Evolutionary conservation across 352 stramenopile genomes (phyloP), one percentile per base, ranked within the genome.

Genomic region (Pythium phragmiticola): DNA sequence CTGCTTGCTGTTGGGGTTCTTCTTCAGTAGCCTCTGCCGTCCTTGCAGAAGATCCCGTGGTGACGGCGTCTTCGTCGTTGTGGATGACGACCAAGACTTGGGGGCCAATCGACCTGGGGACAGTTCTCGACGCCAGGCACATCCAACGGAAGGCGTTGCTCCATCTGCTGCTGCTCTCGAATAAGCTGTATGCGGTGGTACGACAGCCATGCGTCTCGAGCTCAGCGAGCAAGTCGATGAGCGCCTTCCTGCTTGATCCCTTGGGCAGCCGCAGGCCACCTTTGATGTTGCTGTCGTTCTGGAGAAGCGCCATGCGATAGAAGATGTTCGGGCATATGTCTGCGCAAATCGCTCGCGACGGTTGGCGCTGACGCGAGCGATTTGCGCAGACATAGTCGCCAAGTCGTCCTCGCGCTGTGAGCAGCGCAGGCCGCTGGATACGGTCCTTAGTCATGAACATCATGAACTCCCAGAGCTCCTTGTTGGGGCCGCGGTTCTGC

Each of bases 231-330:
- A 99, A 73, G 65, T 99, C 97, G 23, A 98, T 87, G 7, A 99
- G 72, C 14, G 97, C 97, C 60, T 98, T 91, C 79, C 99, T 97
- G 75, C 99, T 99, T 21, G 98, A 94, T 51, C 90, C 92, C 77
- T 98, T 98, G 0, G 94, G 94, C 16, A 91, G 70, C 34, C 95
- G 97, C 28, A 74, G 75, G 16, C 71, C 68, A 52, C 96, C 81
- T 59, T 93, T 86, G 0, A 87, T 70, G 37, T 87, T 89, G 30
- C 76, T 55, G 28, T 78, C 69, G 42, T 75, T 64, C 37, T 77
- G 72, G 16, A 98, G 72, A 13, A 74, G 63, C 17, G 90, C 73
- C 70, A 99, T 98, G n/a, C 97, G 87, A 42, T 95, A 94, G 68
- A 99, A 98, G 56, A 99, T 97, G 28, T 89, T 85, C 61, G 96